A percentile compares a stretch with the other conserved stretches of the same genome.
Evolutionary conservation across 179 eudicot genomes (phyloP).

Genomic region (Corrigiola litoralis): DNA sequence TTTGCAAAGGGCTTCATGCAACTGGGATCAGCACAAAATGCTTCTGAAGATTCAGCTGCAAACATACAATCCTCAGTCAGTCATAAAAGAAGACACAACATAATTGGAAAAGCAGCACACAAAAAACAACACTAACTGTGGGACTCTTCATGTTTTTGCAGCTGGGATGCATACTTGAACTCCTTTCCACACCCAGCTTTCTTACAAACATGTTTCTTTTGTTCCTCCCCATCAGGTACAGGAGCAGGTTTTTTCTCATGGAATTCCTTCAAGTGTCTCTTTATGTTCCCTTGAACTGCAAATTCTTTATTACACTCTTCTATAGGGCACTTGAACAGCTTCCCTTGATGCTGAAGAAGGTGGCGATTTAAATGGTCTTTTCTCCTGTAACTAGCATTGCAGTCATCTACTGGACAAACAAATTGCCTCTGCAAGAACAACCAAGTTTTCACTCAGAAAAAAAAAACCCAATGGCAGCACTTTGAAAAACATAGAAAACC

Average conservation of each 20-base stretch:
- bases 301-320: slow-evolving; percentile 46
- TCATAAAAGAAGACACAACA: not conserved
- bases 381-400: slow-evolving; percentile 67
- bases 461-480: too few species aligned
- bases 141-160: slow-evolving; percentile 64
- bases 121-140: slow-evolving; percentile 46
- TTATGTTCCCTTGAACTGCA: slow-evolving; percentile 52
- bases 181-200: slow-evolving; percentile 83
- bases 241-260: slow-evolving; percentile 39
- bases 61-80: not conserved
- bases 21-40: slow-evolving; percentile 58
- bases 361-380: slow-evolving; percentile 89
- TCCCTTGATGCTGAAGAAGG: slow-evolving; percentile 67
- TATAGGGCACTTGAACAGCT: slow-evolving; percentile 62
- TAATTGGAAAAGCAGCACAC: not conserved
- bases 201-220: slow-evolving; percentile 46
- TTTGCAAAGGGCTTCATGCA: slow-evolving; percentile 69
- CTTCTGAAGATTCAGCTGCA: slow-evolving; percentile 65
- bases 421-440: slow-evolving; percentile 61
- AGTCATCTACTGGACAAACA: slow-evolving; percentile 67
- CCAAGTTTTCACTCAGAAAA: not conserved
- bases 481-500: too few species aligned
- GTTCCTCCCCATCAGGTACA: slow-evolving; percentile 8
- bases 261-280: slow-evolving; percentile 63
- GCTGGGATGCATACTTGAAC: slow-evolving; percentile 58